A percentile compares a stretch with the other conserved stretches of the same genome.
phyloP scores from a whole-genome alignment of 257 asterid species.

The Linderniella brevidens region DNA sequence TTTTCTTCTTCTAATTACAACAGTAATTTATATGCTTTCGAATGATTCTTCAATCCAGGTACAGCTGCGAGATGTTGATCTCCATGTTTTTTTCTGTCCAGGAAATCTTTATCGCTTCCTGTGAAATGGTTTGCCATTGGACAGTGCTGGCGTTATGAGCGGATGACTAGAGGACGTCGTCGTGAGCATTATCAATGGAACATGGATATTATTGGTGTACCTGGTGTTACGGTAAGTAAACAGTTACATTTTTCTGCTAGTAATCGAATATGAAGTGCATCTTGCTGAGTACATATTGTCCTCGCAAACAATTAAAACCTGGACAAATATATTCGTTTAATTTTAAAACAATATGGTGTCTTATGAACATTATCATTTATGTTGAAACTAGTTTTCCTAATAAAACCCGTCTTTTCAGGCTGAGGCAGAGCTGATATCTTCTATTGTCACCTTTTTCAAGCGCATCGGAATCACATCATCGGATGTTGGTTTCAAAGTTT shows the following conservation, averaged over 20 bases:
- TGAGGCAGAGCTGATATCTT: slow-evolving; percentile 88
- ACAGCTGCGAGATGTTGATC: too few species aligned
- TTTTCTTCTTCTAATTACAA: too few species aligned
- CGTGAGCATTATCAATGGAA: slow-evolving; percentile 99
- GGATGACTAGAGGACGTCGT: slow-evolving; percentile 96
- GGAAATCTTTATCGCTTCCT: slow-evolving; percentile 89
- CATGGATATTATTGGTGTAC: slow-evolving; percentile 92
- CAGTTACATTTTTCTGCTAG: too few species aligned
- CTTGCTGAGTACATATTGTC: too few species aligned
- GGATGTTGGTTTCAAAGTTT: slow-evolving; percentile 91
- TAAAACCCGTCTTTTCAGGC: slow-evolving; percentile 36
- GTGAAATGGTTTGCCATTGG: slow-evolving; percentile 96
- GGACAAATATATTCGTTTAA: too few species aligned
- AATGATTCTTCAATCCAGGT: too few species aligned
- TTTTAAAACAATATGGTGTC: too few species aligned
- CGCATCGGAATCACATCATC: slow-evolving; percentile 86
- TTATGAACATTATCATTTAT: background rate
- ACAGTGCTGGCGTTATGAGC: slow-evolving; percentile 98
- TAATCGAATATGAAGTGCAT: too few species aligned
- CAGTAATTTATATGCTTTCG: too few species aligned
- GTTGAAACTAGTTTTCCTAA: background rate
- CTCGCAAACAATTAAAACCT: slow-evolving; percentile 9
- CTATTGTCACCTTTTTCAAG: slow-evolving; percentile 84
- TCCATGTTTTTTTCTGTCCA: slow-evolving; percentile 48
- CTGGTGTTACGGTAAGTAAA: slow-evolving; percentile 58